These are phyloP conservation scores for Allium sativum DNA, from an alignment of 106 monocot genomes.

Conservation along the genomic window DNA sequence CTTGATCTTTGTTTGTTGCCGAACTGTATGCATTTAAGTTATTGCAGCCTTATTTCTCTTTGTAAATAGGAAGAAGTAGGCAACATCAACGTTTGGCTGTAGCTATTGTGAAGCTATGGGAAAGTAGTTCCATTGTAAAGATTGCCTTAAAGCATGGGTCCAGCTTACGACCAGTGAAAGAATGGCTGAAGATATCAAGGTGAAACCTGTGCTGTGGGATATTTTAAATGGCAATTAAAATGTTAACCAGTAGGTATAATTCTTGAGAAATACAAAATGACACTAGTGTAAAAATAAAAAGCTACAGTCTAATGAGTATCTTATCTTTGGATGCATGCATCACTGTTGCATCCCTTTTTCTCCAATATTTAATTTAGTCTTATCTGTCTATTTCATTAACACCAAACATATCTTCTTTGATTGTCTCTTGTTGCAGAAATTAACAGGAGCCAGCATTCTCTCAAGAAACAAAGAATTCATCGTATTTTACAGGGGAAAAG, in stretches of 20 bases:
- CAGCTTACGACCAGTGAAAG: constrained; percentile 96
- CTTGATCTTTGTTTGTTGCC: not conserved
- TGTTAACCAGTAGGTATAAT: not conserved
- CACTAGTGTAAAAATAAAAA: too few relatives aligned
- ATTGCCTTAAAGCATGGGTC: constrained; percentile 82
- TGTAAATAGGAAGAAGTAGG: constrained; percentile 72
- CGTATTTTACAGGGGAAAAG: constrained; percentile 90
- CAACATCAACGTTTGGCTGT: constrained; percentile 86
- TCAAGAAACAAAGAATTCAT: constrained; percentile 91
- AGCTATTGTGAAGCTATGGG: constrained; percentile 89
- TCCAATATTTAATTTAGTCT: not conserved
- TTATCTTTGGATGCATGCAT: too few relatives aligned
- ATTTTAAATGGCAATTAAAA: not conserved
- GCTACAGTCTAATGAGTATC: too few relatives aligned
- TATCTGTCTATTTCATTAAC: not conserved
- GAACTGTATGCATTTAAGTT: too few relatives aligned
- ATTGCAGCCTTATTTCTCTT: not conserved
- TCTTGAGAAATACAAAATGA: too few relatives aligned
- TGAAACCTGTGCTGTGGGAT: constrained; percentile 13
- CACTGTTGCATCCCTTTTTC: not conserved
- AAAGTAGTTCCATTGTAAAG: constrained; percentile 88
- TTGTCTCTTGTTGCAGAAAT: constrained; percentile 48
- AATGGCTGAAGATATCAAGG: constrained; percentile 95
- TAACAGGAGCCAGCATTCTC: constrained; percentile 82
- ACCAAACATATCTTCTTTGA: not conserved